Evolutionary conservation across 129 eudicot species (phyloP).

Genomic region (Flaveria robusta): DNA sequence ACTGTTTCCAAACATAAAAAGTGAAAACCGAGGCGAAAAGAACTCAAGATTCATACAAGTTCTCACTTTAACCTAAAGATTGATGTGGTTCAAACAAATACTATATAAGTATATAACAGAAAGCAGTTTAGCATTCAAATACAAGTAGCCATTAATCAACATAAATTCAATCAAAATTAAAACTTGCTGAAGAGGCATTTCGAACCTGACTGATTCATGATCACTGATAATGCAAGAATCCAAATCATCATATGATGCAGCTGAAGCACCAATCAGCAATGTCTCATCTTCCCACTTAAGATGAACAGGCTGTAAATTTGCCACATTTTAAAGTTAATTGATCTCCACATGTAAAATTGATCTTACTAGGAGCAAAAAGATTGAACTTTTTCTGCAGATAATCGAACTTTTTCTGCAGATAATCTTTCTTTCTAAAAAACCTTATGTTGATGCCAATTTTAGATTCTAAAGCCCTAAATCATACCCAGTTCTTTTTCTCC

Average conservation of each 20-base stretch:
- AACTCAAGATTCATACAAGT: neutral
- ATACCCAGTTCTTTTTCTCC: slow-evolving; percentile 5
- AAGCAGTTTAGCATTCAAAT: neutral
- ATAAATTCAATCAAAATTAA: neutral
- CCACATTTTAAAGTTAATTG: slow-evolving; percentile 14
- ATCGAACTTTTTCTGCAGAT: neutral
- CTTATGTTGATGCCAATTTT: neutral
- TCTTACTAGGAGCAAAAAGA: slow-evolving; percentile 9
- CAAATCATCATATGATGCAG: slow-evolving; percentile 21
- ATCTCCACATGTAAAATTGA: neutral
- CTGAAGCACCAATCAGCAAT: neutral
- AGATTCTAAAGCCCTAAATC: neutral
- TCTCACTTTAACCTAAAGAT: neutral
- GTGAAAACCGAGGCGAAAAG: neutral
- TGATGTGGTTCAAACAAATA: neutral
- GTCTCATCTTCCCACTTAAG: slow-evolving; percentile 19
- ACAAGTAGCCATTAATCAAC: too few relatives aligned
- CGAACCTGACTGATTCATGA: slow-evolving; percentile 29
- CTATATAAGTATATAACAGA: too few relatives aligned
- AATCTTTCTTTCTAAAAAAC: neutral
- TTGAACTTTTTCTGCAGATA: neutral
- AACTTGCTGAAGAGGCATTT: neutral
- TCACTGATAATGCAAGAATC: slow-evolving; percentile 19
- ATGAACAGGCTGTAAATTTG: slow-evolving; percentile 19
- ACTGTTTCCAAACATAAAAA: slow-evolving; percentile 33